These are phyloP conservation scores for Saksenaea oblongispora DNA, from an alignment of 371 early-diverging fungal genomes.

Conservation along the genomic window DNA sequence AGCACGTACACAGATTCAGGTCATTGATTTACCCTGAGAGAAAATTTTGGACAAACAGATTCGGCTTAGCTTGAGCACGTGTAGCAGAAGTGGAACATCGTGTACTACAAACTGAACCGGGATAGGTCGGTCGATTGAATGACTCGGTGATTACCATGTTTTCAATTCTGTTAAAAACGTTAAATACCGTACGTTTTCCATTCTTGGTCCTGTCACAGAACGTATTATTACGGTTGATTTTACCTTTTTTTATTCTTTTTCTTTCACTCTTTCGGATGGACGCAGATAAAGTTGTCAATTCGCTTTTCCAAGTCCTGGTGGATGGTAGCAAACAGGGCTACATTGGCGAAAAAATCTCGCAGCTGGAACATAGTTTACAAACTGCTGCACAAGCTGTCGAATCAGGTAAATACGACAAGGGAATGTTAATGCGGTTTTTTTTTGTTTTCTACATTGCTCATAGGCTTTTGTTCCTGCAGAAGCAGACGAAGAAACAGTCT, in stretches of 20 bases:
- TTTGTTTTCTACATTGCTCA: not conserved
- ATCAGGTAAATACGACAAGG: slow-evolving; percentile 17
- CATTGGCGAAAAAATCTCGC: slow-evolving; percentile 57
- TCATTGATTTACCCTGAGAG: no score
- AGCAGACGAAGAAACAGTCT: slow-evolving; percentile 53
- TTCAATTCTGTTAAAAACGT: not conserved
- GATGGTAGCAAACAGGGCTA: slow-evolving; percentile 53
- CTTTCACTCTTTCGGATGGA: slow-evolving; percentile 3
- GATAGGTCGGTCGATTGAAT: not conserved
- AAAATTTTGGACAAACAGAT: not conserved
- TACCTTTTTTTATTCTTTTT: not conserved
- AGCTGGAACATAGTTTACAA: slow-evolving; percentile 57
- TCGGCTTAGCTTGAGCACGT: not conserved
- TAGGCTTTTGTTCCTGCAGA: slow-evolving; percentile 6
- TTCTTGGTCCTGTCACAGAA: not conserved
- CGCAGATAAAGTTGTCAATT: slow-evolving; percentile 21
- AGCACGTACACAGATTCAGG: no score
- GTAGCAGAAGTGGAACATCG: not conserved
- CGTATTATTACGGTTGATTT: not conserved
- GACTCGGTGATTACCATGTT: not conserved
- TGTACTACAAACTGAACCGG: not conserved
- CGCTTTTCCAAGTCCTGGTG: slow-evolving; percentile 45
- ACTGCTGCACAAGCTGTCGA: slow-evolving; percentile 47
- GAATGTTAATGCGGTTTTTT: not conserved
- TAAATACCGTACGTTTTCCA: not conserved